These are phyloP conservation scores for Raphanus sativus DNA, from an alignment of 345 rosid genomes.

Conservation along the genomic window DNA sequence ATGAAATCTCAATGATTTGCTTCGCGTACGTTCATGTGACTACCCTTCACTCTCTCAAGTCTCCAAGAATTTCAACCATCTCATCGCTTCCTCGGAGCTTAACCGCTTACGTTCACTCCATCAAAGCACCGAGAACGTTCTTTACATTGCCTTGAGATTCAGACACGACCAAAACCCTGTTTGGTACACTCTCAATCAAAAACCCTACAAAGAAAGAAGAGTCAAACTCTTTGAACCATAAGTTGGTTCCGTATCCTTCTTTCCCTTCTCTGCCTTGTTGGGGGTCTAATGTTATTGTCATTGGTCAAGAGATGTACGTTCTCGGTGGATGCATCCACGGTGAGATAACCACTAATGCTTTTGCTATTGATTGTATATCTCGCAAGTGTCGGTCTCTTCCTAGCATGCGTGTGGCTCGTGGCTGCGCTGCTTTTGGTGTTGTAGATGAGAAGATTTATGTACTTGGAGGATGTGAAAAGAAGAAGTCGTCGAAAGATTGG, in stretches of 20 bases:
- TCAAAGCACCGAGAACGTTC: constrained; percentile 1
- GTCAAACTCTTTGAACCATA: not conserved
- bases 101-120: constrained; percentile 1
- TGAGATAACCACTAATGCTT: not conserved
- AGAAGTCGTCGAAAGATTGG: constrained; percentile 46
- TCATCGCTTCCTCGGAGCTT: not conserved
- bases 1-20: not conserved
- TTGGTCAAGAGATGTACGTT: constrained; percentile 13
- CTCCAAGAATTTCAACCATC: not conserved
- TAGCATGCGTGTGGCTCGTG: constrained; percentile 11
- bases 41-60: constrained; percentile 6
- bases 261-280: constrained; percentile 11
- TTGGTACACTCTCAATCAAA: constrained; percentile 13
- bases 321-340: constrained; percentile 6
- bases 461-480: constrained; percentile 61
- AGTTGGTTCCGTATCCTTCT: not conserved
- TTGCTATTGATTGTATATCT: not conserved
- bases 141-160: constrained; percentile 11
- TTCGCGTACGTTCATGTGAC: not conserved
- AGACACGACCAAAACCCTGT: not conserved
- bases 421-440: constrained; percentile 38
- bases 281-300: not conserved
- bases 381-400: not conserved
- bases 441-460: constrained; percentile 53
- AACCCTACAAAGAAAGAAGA: not conserved